Conservation (phyloP, 257 asterid species). For the Nicotiana sylvestris region DNA sequence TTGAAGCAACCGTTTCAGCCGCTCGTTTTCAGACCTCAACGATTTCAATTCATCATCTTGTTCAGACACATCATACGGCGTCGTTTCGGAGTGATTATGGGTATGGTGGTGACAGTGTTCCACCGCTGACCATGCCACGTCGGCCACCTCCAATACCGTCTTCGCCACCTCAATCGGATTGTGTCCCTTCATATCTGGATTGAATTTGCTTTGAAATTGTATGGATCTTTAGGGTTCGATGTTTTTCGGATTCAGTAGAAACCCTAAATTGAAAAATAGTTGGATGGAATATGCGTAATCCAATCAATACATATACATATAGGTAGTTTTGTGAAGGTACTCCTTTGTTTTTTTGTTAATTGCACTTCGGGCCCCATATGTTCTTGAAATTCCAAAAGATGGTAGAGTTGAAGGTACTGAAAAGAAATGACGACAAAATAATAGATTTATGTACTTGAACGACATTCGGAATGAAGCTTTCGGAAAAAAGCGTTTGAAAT, state of each 20-base stretch:
- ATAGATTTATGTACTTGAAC: no score
- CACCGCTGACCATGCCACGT: constrained; percentile 81
- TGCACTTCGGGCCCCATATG: not conserved
- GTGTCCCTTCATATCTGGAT: constrained; percentile 21
- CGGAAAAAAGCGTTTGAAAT: no score
- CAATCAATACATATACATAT: not conserved
- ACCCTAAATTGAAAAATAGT: not conserved
- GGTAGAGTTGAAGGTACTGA: no score
- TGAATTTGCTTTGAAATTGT: not conserved
- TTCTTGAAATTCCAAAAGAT: not conserved
- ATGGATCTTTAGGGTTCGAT: not conserved
- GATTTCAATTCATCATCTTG: constrained; percentile 35
- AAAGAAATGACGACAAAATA: no score
- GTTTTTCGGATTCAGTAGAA: not conserved
- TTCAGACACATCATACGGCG: constrained; percentile 6
- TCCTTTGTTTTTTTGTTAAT: not conserved
- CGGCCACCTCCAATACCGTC: constrained; percentile 93
- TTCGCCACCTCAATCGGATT: constrained; percentile 65
- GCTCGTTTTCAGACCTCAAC: constrained; percentile 59
- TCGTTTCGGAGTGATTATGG: constrained; percentile 28
- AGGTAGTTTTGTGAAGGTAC: not conserved
- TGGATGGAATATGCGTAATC: not conserved
- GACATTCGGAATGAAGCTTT: no score
- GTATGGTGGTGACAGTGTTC: constrained; percentile 57
- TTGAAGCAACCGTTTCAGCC: constrained; percentile 68